Evolutionary conservation across 352 stramenopile species (phyloP).

Genomic region (Blastocystis sp.): DNA sequence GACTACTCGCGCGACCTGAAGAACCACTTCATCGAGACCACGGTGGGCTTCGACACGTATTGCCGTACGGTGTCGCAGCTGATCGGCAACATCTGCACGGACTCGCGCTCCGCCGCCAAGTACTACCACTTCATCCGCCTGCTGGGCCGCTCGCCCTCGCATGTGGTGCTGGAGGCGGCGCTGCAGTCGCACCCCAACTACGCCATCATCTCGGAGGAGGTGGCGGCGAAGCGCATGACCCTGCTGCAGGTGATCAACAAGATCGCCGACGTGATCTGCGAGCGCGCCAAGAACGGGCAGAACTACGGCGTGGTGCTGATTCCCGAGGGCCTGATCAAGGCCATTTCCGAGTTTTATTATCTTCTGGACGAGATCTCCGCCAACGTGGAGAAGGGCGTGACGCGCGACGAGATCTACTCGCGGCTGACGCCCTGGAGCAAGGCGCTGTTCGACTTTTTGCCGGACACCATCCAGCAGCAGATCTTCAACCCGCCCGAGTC

Average conservation of each 20-base stretch:
- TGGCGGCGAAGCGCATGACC: conserved; percentile 72
- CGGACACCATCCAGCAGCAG: conserved; percentile 70
- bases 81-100: conserved; percentile 74
- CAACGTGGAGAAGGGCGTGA: conserved; percentile 72
- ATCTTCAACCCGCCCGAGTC: conserved; percentile 70
- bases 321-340: conserved; percentile 73
- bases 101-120: conserved; percentile 74
- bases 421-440: conserved; percentile 72
- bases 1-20: conserved; percentile 74
- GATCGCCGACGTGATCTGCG: conserved; percentile 74
- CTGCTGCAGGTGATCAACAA: conserved; percentile 74
- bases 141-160: conserved; percentile 73
- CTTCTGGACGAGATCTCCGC: conserved; percentile 73
- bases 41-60: conserved; percentile 74
- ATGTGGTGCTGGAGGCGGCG: conserved; percentile 74
- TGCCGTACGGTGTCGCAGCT: conserved; percentile 73
- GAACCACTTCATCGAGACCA: conserved; percentile 75
- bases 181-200: conserved; percentile 75
- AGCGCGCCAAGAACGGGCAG: conserved; percentile 70
- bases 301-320: conserved; percentile 73
- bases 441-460: conserved; percentile 70
- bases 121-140: conserved; percentile 77
- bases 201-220: conserved; percentile 74
- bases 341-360: conserved; percentile 74
- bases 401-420: conserved; percentile 71